Conservation (phyloP, 139 green algal genomes). For the Penium margaritaceum region DNA sequence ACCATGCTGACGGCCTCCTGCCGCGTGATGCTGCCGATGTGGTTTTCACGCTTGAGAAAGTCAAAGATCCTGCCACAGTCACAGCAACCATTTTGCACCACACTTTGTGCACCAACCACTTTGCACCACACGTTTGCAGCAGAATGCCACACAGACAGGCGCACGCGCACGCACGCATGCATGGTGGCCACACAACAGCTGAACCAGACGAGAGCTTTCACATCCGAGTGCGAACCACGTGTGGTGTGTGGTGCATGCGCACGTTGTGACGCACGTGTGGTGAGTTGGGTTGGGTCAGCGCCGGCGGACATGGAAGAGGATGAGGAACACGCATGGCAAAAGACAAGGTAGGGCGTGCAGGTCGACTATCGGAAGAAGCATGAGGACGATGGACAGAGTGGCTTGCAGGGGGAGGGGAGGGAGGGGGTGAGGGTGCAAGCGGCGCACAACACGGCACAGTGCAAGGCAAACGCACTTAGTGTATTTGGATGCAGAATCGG, state of each 20-base stretch:
- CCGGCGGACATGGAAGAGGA: no score
- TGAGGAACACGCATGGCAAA: neutral
- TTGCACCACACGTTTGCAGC: neutral
- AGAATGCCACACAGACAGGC: neutral
- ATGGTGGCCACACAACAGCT: neutral
- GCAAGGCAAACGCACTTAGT: no score
- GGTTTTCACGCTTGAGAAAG: slow-evolving; percentile 70
- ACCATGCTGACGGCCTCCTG: slow-evolving; percentile 99
- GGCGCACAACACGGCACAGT: no score
- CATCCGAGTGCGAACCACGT: neutral
- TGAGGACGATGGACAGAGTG: no score
- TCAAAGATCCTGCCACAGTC: slow-evolving; percentile 48
- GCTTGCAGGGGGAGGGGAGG: no score
- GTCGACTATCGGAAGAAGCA: no score
- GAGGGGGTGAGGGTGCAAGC: no score
- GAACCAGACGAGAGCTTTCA: neutral
- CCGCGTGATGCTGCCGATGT: slow-evolving; percentile 81
- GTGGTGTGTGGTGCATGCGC: neutral
- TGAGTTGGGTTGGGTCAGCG: no score
- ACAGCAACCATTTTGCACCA: neutral
- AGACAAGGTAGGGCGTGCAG: neutral
- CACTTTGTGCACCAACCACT: neutral
- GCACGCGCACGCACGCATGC: neutral
- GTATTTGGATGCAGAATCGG: no score
- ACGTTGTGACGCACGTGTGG: neutral